These are phyloP conservation scores for Suhomyces sp. DNA, from an alignment of 805 yeast genomes.

Conservation along the genomic window DNA sequence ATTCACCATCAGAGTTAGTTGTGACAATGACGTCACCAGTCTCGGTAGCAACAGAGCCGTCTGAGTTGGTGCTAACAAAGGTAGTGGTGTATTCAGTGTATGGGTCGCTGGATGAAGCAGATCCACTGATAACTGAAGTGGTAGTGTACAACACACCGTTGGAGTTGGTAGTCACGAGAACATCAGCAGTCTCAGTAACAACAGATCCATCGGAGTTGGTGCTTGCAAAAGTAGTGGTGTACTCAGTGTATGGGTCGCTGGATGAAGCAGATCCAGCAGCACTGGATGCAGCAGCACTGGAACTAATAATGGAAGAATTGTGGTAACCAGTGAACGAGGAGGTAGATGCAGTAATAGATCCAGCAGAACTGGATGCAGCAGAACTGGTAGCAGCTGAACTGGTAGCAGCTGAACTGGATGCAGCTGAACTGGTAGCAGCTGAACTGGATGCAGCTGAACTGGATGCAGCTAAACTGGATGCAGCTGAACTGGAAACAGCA, in stretches of 20 bases:
- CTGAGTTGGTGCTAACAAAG: background rate
- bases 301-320: too few species aligned
- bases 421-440: background rate
- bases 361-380: background rate
- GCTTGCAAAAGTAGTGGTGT: too few species aligned
- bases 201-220: background rate
- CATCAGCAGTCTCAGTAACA: too few species aligned
- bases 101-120: too few species aligned
- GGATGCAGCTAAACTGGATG: background rate
- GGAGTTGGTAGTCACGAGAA: too few species aligned
- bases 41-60: background rate
- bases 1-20: too few species aligned
- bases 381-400: background rate
- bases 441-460: background rate
- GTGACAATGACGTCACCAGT: too few species aligned
- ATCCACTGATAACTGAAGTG: too few species aligned
- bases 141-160: too few species aligned
- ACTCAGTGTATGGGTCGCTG: too few species aligned
- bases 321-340: too few species aligned
- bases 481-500: background rate
- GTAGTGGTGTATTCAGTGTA: too few species aligned
- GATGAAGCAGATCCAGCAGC: background rate
- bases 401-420: background rate
- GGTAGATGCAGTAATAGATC: constrained; percentile 1
- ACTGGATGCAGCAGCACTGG: constrained; percentile 10